Evolutionary conservation across 805 yeast species (phyloP), one percentile per base, ranked within the genome.

Genomic region (Monosporozyma aquatica): DNA sequence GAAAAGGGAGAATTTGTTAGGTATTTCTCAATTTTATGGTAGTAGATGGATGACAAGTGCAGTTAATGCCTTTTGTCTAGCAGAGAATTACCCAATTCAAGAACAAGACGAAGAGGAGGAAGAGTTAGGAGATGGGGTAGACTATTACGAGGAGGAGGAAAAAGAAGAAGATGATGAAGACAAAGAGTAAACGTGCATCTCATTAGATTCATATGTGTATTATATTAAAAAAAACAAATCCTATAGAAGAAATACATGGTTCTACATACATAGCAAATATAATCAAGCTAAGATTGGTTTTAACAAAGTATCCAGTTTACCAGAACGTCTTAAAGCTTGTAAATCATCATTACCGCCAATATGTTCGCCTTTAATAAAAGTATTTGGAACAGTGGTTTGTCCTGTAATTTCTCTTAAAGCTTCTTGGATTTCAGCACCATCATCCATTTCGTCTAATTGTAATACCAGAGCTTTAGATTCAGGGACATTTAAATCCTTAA

Each of bases 261-360:
- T 15, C 17, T 29, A n/a, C 15, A 13, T 15, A 17, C 20, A n/a
- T 28, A 29, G n/a, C n/a, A n/a, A n/a, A n/a, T n/a, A 17, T 17
- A 17, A 29, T 32, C 18, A 32, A 32, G 35, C 35, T 32, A 32
- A 17, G 23, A 32, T 13, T 9, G 28, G 30, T 33, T 54, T 43
- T 45, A 70, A 52, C 40, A 69, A 43, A 9, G 41, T 52, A 45
- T 72, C 75, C 58, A 86, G 74, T 64, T 78, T 61, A 53, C 82
- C 92, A 37, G 64, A 54, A 20, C 78, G 70, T 52, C 75, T 71
- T 61, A 89, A 73, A 41, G 74, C 70, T 67, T 87, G 95, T 50
- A 90, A 69, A 53, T 86, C 95, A 30, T 89, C 80, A 74, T 87
- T 86, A 48, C 98, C 98, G 47, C 98, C 98, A 57, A 90, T 78